Percentiles rank a stretch among this genome's conserved stretches.
These are phyloP conservation scores for Rehmannia glutinosa DNA, from an alignment of 257 asterid genomes.

Conservation along the genomic window DNA sequence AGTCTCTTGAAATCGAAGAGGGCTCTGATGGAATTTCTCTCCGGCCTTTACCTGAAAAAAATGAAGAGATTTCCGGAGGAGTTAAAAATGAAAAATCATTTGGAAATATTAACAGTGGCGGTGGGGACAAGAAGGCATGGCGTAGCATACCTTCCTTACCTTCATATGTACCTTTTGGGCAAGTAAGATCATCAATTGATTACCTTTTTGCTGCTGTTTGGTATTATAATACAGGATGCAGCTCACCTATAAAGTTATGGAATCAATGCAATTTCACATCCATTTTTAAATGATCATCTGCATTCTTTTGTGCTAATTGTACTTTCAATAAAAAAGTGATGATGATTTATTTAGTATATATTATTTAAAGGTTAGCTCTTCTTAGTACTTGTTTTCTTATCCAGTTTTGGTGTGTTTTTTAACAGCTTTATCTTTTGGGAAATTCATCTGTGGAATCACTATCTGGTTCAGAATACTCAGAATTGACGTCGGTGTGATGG, in stretches of 20 bases:
- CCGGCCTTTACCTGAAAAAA: slow-evolving; percentile 63
- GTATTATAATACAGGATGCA: background rate
- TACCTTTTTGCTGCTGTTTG: background rate
- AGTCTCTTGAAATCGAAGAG: slow-evolving; percentile 97
- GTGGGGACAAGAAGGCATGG: slow-evolving; percentile 62
- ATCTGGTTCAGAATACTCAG: slow-evolving; percentile 90
- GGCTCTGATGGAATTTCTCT: slow-evolving; percentile 95
- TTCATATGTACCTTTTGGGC: slow-evolving; percentile 96
- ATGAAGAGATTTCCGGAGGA: slow-evolving; percentile 47
- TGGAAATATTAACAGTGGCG: slow-evolving; percentile 31
- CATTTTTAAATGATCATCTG: background rate
- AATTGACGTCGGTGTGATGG: slow-evolving; percentile 79
- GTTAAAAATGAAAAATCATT: slow-evolving; percentile 49
- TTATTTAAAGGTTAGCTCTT: background rate
- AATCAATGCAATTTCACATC: background rate
- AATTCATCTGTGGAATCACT: slow-evolving; percentile 86
- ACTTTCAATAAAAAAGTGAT: background rate
- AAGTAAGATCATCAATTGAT: slow-evolving; percentile 42
- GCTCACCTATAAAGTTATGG: background rate
- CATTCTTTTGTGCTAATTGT: background rate
- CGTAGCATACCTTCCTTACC: slow-evolving; percentile 84
- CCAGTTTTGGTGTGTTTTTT: background rate
- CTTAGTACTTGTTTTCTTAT: slow-evolving; percentile 3
- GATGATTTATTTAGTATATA: slow-evolving; percentile 8
- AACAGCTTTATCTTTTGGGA: slow-evolving; percentile 90